A percentile compares a stretch with the other conserved stretches of the same genome.
These are phyloP conservation scores for Ustulina deusta DNA, from an alignment of 2,329 filamentous ascomycete species.

Conservation along the genomic window DNA sequence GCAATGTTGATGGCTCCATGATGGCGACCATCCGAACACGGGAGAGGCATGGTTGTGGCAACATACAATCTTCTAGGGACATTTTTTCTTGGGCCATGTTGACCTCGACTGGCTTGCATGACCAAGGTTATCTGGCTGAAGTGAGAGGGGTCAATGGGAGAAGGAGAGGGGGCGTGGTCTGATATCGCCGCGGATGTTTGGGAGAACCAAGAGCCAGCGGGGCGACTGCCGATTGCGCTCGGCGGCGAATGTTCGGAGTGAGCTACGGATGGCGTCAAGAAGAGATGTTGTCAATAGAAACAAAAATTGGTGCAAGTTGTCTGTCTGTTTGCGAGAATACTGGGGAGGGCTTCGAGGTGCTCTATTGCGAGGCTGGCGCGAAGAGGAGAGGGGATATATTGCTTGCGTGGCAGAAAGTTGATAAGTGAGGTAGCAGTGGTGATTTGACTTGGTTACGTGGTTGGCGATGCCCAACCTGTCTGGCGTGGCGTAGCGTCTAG, in stretches of 20 bases:
- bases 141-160: slow-evolving; percentile 17
- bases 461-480: slow-evolving; percentile 26
- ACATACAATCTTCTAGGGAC: slow-evolving; percentile 88
- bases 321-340: background rate
- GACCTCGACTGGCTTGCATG: slow-evolving; percentile 54
- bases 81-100: slow-evolving; percentile 82
- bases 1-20: background rate
- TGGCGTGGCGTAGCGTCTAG: slow-evolving; percentile 1
- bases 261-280: slow-evolving; percentile 4
- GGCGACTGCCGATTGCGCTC: slow-evolving; percentile 37
- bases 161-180: background rate
- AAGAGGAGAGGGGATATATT: slow-evolving; percentile 20
- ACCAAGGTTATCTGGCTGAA: slow-evolving; percentile 36
- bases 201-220: slow-evolving; percentile 27
- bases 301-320: background rate
- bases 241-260: slow-evolving; percentile 20
- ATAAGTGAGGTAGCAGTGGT: slow-evolving; percentile 36
- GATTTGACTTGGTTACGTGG: slow-evolving; percentile 31
- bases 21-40: slow-evolving; percentile 6
- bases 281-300: background rate
- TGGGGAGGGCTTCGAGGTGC: background rate
- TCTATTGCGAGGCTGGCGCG: slow-evolving; percentile 13
- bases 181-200: slow-evolving; percentile 8
- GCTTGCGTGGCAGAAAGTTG: slow-evolving; percentile 26
- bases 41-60: slow-evolving; percentile 10